Base-by-base conservation (phyloP, 768 basidiomycete species). In the Chalciporus chontae region DNA sequence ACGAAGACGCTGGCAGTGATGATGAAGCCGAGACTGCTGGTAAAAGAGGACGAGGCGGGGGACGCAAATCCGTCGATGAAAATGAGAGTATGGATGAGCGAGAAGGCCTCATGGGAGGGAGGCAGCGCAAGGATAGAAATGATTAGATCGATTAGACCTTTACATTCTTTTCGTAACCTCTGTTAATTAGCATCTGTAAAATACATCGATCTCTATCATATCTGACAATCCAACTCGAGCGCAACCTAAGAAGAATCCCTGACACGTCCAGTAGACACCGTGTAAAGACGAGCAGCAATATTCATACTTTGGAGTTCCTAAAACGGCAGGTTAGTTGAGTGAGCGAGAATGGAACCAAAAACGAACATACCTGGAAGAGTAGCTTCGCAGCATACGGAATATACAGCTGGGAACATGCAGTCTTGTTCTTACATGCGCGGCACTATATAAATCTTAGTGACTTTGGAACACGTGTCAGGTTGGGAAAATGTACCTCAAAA, bases 331-430 rank as follows among this genome's bases (percentile, higher is more conserved):
- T 31, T 31, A 11, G 13, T 31, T 42, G 36, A 36, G 19, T 36
- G 21, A 53, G 21, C 37, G 29, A 38, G 45, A 24, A 24, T 32
- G 17, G 26, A 34, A 26, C 38, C 17, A 44, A 42, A 9, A 2
- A 51, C 8, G 13, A 39, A 67, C 76, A 38, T 61, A 84, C 92
- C 82, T 96, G 94, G 86, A 96, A 94, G 40, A 97, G 77, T 48
- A 96, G 71, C 68, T 98, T 96, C 17, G 95, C 95, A 10, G 96
- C 95, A 65, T 99, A 99, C 23, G 96, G 94, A 67, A 95, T 90
- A 60, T 90, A 89, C 6, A 91, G 66, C 58, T 94, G 94, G 44
- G 90, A 92, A 66, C 88, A 88, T 27, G 90, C 90, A 15, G 93
- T 95, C 74, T 94, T 94, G 75, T 96, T 97, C 66, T 94, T 90